A percentile compares a stretch with the other conserved stretches of the same genome.
Evolutionary conservation across 768 basidiomycete species (phyloP).

Genomic region (Lentinula aciculospora): DNA sequence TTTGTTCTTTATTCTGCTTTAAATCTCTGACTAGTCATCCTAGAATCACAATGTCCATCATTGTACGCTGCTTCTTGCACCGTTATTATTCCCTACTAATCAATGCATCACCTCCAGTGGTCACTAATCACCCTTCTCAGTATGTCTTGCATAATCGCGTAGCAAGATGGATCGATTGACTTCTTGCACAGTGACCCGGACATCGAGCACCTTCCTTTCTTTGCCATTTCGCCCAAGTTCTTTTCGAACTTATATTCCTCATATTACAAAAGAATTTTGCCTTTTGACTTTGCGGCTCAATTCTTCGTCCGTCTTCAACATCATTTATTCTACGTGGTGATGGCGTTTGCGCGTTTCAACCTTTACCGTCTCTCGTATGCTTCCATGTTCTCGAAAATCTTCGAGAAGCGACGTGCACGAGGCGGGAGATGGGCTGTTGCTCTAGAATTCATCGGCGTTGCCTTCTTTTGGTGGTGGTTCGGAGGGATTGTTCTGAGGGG

Average conservation of each 20-base stretch:
- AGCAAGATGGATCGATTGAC: neutral
- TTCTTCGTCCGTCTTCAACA: slow-evolving; percentile 77
- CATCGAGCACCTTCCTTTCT: slow-evolving; percentile 87
- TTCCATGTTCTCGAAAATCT: slow-evolving; percentile 63
- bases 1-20: neutral
- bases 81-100: slow-evolving; percentile 1
- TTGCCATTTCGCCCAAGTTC: slow-evolving; percentile 88
- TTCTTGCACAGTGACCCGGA: slow-evolving; percentile 60
- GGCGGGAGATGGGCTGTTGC: slow-evolving; percentile 78
- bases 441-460: slow-evolving; percentile 67
- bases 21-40: slow-evolving; percentile 8
- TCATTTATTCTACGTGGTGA: slow-evolving; percentile 86
- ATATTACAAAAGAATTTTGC: slow-evolving; percentile 87
- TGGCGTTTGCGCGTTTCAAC: slow-evolving; percentile 91
- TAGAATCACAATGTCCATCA: slow-evolving; percentile 97
- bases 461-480: slow-evolving; percentile 92
- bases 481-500: slow-evolving; percentile 53
- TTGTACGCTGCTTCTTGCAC: slow-evolving; percentile 45
- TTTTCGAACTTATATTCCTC: slow-evolving; percentile 86
- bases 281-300: slow-evolving; percentile 65
- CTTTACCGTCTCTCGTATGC: slow-evolving; percentile 85
- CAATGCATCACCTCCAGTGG: slow-evolving; percentile 45
- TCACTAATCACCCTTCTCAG: slow-evolving; percentile 97
- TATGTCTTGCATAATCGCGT: slow-evolving; percentile 29
- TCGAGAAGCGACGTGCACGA: slow-evolving; percentile 54